These are phyloP conservation scores for Sclerotinia sclerotiorum DNA, from an alignment of 2,329 filamentous ascomycete species.

Conservation along the genomic window DNA sequence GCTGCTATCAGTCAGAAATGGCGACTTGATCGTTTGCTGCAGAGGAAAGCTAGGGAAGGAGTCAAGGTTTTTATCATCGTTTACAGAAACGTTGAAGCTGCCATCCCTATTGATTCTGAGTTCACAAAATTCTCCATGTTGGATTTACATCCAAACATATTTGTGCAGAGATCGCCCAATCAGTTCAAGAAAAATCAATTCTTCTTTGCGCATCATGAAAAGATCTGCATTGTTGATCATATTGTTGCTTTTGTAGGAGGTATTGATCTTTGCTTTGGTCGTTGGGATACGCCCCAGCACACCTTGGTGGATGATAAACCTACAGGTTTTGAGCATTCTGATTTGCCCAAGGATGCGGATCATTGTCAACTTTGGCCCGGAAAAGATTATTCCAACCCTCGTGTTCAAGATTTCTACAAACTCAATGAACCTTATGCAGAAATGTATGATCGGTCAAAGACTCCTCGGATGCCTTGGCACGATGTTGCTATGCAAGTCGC, in stretches of 20 bases:
- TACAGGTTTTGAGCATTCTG: slow-evolving; percentile 83
- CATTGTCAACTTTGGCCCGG: slow-evolving; percentile 96
- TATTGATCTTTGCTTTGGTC: slow-evolving; percentile 93
- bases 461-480: slow-evolving; percentile 97
- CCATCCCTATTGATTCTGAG: slow-evolving; percentile 95
- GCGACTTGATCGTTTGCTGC: slow-evolving; percentile 89
- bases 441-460: slow-evolving; percentile 91
- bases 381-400: slow-evolving; percentile 96
- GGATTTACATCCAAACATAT: slow-evolving; percentile 93
- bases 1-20: slow-evolving; percentile 97
- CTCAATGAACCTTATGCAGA: slow-evolving; percentile 95
- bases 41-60: slow-evolving; percentile 88
- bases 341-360: slow-evolving; percentile 81
- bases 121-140: slow-evolving; percentile 96
- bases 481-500: slow-evolving; percentile 98
- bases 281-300: slow-evolving; percentile 96
- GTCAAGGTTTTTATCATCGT: slow-evolving; percentile 98
- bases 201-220: slow-evolving; percentile 99
- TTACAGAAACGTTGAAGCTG: slow-evolving; percentile 95
- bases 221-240: slow-evolving; percentile 95
- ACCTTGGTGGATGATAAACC: slow-evolving; percentile 88
- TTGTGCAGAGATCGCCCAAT: slow-evolving; percentile 93
- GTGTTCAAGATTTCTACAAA: slow-evolving; percentile 91
- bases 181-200: slow-evolving; percentile 99
- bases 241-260: slow-evolving; percentile 94